Percentiles rank a stretch among this genome's conserved stretches.
phyloP scores from a whole-genome alignment of 2,329 filamentous ascomycete genomes.

The Graphilbum sp. region DNA sequence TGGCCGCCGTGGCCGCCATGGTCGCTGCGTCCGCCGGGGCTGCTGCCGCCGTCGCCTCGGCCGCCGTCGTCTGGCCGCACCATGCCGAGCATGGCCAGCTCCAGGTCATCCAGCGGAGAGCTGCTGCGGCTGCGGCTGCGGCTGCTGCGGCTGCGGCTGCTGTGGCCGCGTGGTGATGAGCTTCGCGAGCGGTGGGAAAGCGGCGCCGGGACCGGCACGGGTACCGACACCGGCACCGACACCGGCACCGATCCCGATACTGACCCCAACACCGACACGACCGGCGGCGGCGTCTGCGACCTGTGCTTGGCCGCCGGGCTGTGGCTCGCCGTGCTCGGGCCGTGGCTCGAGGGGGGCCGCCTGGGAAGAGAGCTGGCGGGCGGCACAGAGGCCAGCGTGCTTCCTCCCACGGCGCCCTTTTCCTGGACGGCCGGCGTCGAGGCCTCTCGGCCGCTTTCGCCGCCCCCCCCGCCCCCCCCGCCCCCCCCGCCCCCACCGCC shows the following conservation, averaged over 20 bases:
- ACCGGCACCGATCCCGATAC: conserved; percentile 1
- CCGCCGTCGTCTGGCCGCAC: conserved; percentile 8
- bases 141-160: not conserved
- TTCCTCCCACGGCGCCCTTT: not conserved
- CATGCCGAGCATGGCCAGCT: conserved; percentile 13
- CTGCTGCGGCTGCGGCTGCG: conserved; percentile 8
- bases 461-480: not conserved
- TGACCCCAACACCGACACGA: not conserved
- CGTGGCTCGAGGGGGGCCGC: not conserved
- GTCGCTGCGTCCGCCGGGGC: too few relatives aligned
- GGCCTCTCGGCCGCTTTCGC: not conserved
- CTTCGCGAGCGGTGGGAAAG: not conserved
- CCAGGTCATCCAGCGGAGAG: conserved; percentile 10
- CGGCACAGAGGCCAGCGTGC: not conserved
- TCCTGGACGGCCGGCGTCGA: not conserved
- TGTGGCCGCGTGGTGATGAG: not conserved
- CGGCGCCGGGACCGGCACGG: not conserved
- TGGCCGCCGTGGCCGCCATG: too few relatives aligned
- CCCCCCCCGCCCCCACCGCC: not conserved
- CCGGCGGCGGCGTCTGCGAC: conserved; percentile 3
- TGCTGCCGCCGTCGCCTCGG: too few relatives aligned
- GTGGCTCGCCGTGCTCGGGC: not conserved
- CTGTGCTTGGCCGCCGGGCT: conserved; percentile 1
- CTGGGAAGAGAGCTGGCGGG: conserved; percentile 1
- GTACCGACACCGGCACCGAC: not conserved